These are phyloP conservation scores for Phytopythium cucurbitacearum DNA, from an alignment of 352 stramenopile species.

Conservation along the genomic window DNA sequence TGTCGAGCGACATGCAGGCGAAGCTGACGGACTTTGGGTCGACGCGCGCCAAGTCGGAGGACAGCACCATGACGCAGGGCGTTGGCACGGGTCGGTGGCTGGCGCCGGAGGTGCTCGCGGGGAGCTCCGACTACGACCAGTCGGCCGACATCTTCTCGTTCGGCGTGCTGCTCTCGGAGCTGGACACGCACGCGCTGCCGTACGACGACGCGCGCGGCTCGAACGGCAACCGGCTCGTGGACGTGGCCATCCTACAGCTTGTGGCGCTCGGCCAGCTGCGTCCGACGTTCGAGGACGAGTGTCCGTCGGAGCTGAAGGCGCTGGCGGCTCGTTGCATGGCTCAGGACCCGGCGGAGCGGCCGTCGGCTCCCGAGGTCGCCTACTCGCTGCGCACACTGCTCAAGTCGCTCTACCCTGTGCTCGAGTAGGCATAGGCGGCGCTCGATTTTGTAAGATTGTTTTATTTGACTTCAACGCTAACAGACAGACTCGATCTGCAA, in stretches of 20 bases:
- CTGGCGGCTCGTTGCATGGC: conserved; percentile 13
- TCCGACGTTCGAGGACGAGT: conserved; percentile 19
- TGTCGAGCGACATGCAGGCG: conserved; percentile 17
- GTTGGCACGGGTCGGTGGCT: conserved; percentile 22
- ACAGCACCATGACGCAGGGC: conserved; percentile 22
- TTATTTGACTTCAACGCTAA: not conserved
- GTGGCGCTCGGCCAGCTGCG: conserved; percentile 20
- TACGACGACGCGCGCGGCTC: conserved; percentile 22
- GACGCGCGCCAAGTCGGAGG: conserved; percentile 5
- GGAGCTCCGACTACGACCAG: conserved; percentile 16
- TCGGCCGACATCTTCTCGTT: conserved; percentile 36
- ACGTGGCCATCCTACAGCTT: conserved; percentile 35
- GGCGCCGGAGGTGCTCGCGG: conserved; percentile 35
- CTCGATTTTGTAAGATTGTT: too few relatives aligned
- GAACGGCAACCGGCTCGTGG: conserved; percentile 16
- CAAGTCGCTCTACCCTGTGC: conserved; percentile 15
- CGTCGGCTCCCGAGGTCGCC: conserved; percentile 23
- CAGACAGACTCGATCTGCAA: too few relatives aligned
- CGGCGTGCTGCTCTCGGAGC: conserved; percentile 33
- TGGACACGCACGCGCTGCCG: conserved; percentile 35
- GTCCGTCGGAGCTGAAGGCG: not conserved
- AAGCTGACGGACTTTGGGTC: conserved; percentile 23
- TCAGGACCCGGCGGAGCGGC: conserved; percentile 14
- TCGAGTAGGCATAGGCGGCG: not conserved
- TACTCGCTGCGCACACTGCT: conserved; percentile 23